Conservation (phyloP, 768 basidiomycete genomes). For the Aureoboletus auriporus region DNA sequence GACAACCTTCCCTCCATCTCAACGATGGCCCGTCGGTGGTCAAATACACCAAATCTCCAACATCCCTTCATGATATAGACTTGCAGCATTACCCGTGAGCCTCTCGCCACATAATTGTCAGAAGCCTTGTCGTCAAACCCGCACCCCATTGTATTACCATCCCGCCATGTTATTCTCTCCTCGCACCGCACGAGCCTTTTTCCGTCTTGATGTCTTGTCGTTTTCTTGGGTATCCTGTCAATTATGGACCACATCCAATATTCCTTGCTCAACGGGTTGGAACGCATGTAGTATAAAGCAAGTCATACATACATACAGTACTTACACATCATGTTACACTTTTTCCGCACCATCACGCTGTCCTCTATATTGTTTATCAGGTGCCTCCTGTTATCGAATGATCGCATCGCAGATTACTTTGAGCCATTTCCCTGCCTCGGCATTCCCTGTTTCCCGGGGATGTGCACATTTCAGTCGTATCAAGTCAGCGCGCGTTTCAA, state of each 20-base stretch:
- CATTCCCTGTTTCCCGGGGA: no score
- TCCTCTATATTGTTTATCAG: not conserved
- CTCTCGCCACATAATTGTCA: constrained; percentile 2
- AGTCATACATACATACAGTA: constrained; percentile 26
- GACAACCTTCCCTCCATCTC: constrained; percentile 34
- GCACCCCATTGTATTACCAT: constrained; percentile 15
- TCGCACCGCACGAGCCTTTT: not conserved
- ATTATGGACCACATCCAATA: constrained; percentile 25
- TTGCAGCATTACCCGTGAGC: constrained; percentile 4
- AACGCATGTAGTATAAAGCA: constrained; percentile 31
- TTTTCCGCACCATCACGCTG: constrained; percentile 5
- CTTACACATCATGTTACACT: constrained; percentile 18
- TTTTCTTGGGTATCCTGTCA: constrained; percentile 25
- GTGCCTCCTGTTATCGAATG: constrained; percentile 2
- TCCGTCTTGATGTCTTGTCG: constrained; percentile 27
- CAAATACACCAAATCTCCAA: constrained; percentile 29
- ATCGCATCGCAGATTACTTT: no score
- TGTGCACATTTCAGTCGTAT: no score
- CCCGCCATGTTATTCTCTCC: constrained; percentile 4
- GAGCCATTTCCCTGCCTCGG: no score
- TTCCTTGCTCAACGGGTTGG: constrained; percentile 25
- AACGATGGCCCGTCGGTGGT: constrained; percentile 35
- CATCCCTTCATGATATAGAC: constrained; percentile 34
- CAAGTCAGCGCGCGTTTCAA: no score
- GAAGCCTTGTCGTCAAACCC: constrained; percentile 7